Conservation (phyloP, 495 filamentous ascomycete species). For the Aspergillus bertholletiae region DNA sequence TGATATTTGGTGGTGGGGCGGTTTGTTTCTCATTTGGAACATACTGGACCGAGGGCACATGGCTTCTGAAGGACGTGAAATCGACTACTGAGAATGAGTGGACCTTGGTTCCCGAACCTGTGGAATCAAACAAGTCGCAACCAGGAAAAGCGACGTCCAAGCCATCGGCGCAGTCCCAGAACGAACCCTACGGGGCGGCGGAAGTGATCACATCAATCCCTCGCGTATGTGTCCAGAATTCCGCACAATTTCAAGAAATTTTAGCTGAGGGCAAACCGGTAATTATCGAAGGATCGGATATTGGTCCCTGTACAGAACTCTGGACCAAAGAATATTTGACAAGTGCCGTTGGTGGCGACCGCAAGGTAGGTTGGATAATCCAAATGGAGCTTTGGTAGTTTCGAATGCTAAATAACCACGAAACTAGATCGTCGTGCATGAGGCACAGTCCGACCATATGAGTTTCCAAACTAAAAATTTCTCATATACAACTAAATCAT, state of each 20-base stretch:
- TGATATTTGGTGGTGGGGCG: slow-evolving; percentile 75
- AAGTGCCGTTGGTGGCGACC: slow-evolving; percentile 58
- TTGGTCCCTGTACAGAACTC: slow-evolving; percentile 61
- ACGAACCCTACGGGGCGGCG: neutral
- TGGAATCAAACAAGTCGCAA: slow-evolving; percentile 7
- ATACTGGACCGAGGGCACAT: slow-evolving; percentile 64
- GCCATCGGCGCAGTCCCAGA: slow-evolving; percentile 1
- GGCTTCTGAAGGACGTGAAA: slow-evolving; percentile 30
- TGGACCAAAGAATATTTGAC: slow-evolving; percentile 74
- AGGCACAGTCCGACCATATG: slow-evolving; percentile 61
- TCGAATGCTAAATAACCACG: slow-evolving; percentile 3
- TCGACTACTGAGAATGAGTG: slow-evolving; percentile 19
- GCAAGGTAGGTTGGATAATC: slow-evolving; percentile 46
- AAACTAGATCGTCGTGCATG: slow-evolving; percentile 66
- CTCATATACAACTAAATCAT: slow-evolving; percentile 62
- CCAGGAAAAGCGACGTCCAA: neutral
- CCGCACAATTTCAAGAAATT: slow-evolving; percentile 55
- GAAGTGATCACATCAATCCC: slow-evolving; percentile 31
- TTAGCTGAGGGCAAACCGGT: slow-evolving; percentile 57
- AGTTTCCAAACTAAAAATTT: slow-evolving; percentile 84
- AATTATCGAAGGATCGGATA: slow-evolving; percentile 59
- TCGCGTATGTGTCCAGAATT: slow-evolving; percentile 45
- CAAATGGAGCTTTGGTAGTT: neutral
- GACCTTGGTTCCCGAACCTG: slow-evolving; percentile 13
- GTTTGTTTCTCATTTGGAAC: slow-evolving; percentile 88